Evolutionary conservation across 2,329 filamentous ascomycete species (phyloP), one percentile per base, ranked within the genome.

Genomic region (Aspergillus aculeatinus): DNA sequence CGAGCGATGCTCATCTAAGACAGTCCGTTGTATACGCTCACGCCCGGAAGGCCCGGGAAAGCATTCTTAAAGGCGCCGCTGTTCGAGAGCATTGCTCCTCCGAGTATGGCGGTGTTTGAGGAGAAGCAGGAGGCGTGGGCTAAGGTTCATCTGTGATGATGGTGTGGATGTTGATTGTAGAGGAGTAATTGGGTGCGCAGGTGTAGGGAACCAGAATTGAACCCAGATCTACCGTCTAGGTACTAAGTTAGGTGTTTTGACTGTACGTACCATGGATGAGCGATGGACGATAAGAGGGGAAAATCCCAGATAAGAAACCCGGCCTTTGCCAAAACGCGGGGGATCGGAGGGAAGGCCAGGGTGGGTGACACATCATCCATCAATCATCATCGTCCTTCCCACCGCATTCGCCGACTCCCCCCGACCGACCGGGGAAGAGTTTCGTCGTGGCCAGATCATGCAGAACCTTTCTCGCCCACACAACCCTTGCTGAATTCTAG

Each of bases 61-160:
- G 61, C 59, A 1, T 70, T 67, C 9, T 16, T 69, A 11, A 69
- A 68, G 48, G 68, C 63, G 7, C 27, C 59, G 2, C 39, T 70
- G 49, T 70, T 70, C 23, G 63, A 66, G 5, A 56, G 1, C 0
- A 27, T 67, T 10, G 57, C 68, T 2, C 51, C 57, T 12, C 62
- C 60, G 14, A 50, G 14, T 0, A 29, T 51, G 2, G 65, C 64
- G 29, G 47, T 65, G 2, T 69, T 67, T 33, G 19, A 9, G 4
- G 57, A 64, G 19, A 60, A 51, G 25, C 57, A 60, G 23, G 23
- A 47, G 21, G 12, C 29, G n/a, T 65, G 60, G 64, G 23, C 63
- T 2, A 39, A 6, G 6, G 3, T 65, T n/a, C 21, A 35, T 19
- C 12, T 21, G n/a, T 42, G n/a, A 9, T 47, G 23, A 21, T 48